Evolutionary conservation across 2,329 filamentous ascomycete genomes (phyloP), one percentile per base, ranked within the genome.

Genomic region (Sphaerulina populicola): DNA sequence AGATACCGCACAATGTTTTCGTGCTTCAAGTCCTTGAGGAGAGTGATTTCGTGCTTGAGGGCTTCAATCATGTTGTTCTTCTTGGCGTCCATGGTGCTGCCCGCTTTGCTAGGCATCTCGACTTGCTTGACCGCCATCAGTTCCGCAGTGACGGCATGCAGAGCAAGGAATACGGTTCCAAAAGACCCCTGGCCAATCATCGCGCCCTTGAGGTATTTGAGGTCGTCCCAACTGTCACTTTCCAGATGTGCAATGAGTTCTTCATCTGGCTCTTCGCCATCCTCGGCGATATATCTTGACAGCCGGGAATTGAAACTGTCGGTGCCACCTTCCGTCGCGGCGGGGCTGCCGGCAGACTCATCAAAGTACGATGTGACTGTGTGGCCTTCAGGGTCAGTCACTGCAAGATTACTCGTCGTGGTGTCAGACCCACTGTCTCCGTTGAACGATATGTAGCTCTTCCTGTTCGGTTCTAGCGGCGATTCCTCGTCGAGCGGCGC

Each of bases 31-130:
- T 96, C 93, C 57, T 93, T 87, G 37, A 98, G 78, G 47, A 98
- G 81, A 56, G 86, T 86, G 67, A 98, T 98, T 72, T 98, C 93
- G 61, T 91, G 88, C 74, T 97, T 96, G 47, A 98, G 77, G 1
- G 93, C 93, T 60, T 94, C 88, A 55, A 98, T 91, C 93, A 98
- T 98, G 74, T 83, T 88, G 74, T 94, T 94, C 78, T 97, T 98
- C 68, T 86, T 86, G 54, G 86, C 80, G 66, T 97, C 93, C 59
- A 83, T 87, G 66, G 87, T 83, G 4, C 77, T 79, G 61, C 84
- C 88, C 50, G 83, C 81, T 27, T 86, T 84, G 0, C 87, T 85
- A 2, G 90, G 90, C 50, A 94, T 81, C 71, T 97, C 89, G 47
- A 98, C 93, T 71, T 98, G 93, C 74, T 98, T 98, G 54, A 98